phyloP scores from a whole-genome alignment of 345 rosid genomes.

The Eucalyptus curtisii region DNA sequence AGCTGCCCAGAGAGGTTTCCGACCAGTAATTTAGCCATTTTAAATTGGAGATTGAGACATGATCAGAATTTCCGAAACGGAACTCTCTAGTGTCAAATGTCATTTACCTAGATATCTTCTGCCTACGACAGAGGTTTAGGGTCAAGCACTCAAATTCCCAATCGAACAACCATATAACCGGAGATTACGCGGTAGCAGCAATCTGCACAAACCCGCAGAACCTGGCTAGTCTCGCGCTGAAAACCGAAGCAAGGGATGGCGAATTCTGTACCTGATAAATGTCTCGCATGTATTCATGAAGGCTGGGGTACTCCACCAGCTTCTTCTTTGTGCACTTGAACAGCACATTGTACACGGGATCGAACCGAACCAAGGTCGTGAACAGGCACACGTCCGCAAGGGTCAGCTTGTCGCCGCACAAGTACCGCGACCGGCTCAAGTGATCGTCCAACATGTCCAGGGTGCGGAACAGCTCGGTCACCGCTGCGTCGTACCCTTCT shows the following conservation, averaged over 20 bases:
- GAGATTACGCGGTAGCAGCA: not conserved
- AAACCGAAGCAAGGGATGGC: not conserved
- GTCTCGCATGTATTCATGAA: slow-evolving; percentile 53
- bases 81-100: not conserved
- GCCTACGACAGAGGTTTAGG: not conserved
- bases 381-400: slow-evolving; percentile 71
- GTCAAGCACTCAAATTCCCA: not conserved
- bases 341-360: slow-evolving; percentile 57
- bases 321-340: slow-evolving; percentile 87
- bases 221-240: not conserved
- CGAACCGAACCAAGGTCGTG: slow-evolving; percentile 79
- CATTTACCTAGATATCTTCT: not conserved
- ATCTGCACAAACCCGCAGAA: not conserved
- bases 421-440: slow-evolving; percentile 37
- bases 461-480: slow-evolving; percentile 39
- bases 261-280: slow-evolving; percentile 54
- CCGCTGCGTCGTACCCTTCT: slow-evolving; percentile 69
- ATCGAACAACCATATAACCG: not conserved
- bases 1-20: not conserved
- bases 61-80: not conserved
- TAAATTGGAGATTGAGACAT: not conserved
- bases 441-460: slow-evolving; percentile 55
- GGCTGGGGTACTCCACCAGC: slow-evolving; percentile 58
- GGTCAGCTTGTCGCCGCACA: slow-evolving; percentile 63
- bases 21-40: not conserved